Base-by-base conservation (phyloP, 768 basidiomycete species). In the Agrocybe chaxingu region DNA sequence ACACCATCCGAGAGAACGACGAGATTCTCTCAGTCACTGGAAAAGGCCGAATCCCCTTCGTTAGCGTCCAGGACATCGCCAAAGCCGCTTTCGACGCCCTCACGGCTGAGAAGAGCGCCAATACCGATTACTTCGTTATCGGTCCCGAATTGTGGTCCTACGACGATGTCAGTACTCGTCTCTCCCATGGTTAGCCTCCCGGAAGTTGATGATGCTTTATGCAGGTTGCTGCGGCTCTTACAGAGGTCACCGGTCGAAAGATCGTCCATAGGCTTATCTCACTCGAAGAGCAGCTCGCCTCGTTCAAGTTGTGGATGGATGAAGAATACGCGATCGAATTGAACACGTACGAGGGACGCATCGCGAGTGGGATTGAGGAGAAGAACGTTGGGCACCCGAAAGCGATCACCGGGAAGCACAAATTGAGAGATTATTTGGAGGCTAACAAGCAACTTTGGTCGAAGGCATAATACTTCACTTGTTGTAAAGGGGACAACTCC, bases 31-130 rank as follows among this genome's bases (percentile, higher is more conserved):
- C 61, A 2, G 54, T 54, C 0, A 30, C 59, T 13, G 54, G 38
- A 9, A 58, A 66, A n/a, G 66, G 65, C 2, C 38, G 38, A 12
- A 24, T 66, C 4, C 58, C 61, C 1, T 64, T 53, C 29, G 51
- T 67, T 18, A 58, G 62, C 6, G 55, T 57, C 2, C 57, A 63
- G 24, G 65, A 66, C 45, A 66, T 68, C 29, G 65, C 65, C 7
- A 57, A 65, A 18, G 61, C 55, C 7, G 64, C 63, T 1, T 57
- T 59, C 49, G 54, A 63, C 16, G 63, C 62, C 4, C 51, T 66
- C 8, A 56, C 53, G 8, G 53, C 51, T 7, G 56, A 55, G 9
- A 48, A 52, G 39, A 57, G 59, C 16, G 37, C 45, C 12, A 49
- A 50, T n/a, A 41, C 5, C 2, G 55, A 52, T 33, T 33, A 37